phyloP scores from a whole-genome alignment of 2,329 filamentous ascomycete genomes.

The Myriosclerotinia scirpicola region DNA sequence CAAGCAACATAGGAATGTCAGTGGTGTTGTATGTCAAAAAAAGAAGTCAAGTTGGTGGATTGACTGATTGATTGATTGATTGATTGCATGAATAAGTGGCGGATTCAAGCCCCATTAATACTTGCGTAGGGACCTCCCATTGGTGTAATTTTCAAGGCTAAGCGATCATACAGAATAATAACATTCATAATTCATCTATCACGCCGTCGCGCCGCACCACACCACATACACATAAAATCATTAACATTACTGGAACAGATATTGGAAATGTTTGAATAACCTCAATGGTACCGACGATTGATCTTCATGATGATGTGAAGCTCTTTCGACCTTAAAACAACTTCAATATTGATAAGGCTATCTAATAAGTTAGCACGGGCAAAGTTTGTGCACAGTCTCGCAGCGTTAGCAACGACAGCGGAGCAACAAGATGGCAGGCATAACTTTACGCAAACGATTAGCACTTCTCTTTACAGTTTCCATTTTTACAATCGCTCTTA shows the following conservation, averaged over 20 bases:
- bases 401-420: background rate
- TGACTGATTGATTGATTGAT: no score
- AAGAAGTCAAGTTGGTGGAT: no score
- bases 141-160: no score
- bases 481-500: slow-evolving; percentile 5
- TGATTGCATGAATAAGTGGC: no score
- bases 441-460: slow-evolving; percentile 12
- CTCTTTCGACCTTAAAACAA: background rate
- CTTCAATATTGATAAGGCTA: background rate
- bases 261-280: background rate
- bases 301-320: background rate
- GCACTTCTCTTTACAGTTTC: slow-evolving; percentile 9
- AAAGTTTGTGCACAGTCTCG: background rate
- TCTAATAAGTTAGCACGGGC: background rate
- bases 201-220: no score
- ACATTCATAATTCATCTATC: no score
- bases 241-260: background rate
- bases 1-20: no score
- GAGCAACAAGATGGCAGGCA: slow-evolving; percentile 8
- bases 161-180: no score
- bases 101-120: no score
- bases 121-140: no score
- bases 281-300: background rate
- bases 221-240: background rate
- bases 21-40: no score